Evolutionary conservation across 2,329 filamentous ascomycete genomes (phyloP).

Genomic region (Bipolaris sorokiniana): DNA sequence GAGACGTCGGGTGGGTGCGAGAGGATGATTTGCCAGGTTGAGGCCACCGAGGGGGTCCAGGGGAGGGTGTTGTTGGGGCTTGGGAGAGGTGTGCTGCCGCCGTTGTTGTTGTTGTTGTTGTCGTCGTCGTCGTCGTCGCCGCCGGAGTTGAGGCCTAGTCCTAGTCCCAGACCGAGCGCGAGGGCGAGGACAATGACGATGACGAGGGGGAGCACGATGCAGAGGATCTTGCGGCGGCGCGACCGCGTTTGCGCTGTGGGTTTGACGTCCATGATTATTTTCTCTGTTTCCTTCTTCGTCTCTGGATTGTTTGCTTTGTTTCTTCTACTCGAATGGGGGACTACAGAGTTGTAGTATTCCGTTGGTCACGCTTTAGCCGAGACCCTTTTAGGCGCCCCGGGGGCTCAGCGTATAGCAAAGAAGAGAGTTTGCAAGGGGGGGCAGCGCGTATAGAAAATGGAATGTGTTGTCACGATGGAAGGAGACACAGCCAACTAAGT

Average conservation of each 20-base stretch:
- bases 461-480: too few relatives aligned
- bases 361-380: too few relatives aligned
- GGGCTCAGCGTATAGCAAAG: too few relatives aligned
- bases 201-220: conserved; percentile 26
- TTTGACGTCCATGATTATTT: conserved; percentile 19
- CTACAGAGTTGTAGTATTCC: not conserved
- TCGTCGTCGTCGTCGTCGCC: conserved; percentile 32
- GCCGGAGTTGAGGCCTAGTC: conserved; percentile 50
- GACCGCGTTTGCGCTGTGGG: conserved; percentile 20
- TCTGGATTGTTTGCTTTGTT: not conserved
- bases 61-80: conserved; percentile 36
- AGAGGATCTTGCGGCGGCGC: conserved; percentile 35
- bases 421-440: too few relatives aligned
- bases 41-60: conserved; percentile 62
- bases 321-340: not conserved
- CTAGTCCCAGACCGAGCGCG: conserved; percentile 62
- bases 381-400: too few relatives aligned
- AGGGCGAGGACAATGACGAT: conserved; percentile 56
- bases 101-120: conserved; percentile 27
- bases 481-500: not conserved
- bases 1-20: conserved; percentile 36
- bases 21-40: conserved; percentile 69
- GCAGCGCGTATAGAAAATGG: too few relatives aligned
- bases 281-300: not conserved
- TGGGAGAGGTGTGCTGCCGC: conserved; percentile 32